Evolutionary conservation across 2,329 filamentous ascomycete genomes (phyloP), one percentile per base, ranked within the genome.

Genomic region (Aspergillus vadensis): DNA sequence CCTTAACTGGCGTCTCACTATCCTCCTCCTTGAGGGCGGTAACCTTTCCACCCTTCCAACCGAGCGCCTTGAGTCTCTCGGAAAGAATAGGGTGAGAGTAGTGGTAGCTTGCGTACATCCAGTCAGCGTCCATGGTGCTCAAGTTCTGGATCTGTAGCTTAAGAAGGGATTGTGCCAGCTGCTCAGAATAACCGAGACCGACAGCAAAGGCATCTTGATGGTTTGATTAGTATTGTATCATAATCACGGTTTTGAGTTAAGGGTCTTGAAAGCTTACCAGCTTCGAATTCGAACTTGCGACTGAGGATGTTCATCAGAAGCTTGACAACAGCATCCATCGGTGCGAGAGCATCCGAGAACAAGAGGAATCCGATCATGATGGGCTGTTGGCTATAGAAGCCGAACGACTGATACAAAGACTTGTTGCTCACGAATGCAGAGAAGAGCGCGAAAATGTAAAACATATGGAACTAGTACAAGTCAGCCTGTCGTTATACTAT

Each of bases 71-170:
- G 70, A 99, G 83, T 71, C 95, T 88, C 84, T 99, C 96, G 1
- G 93, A 91, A 67, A 99, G 82, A 67, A 98, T 97, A 1, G 95
- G 95, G 79, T 99, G 95, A 23, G 94, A 97, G 84, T 96, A 97
- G 81, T 99, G 93, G 83, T 98, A 99, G 79, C 90, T 96, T 57
- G 95, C 95, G 78, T 96, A 99, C 85, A 97, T 88, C 90, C 91
- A 96, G 79, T 99, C 96, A 27, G 95, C 95, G 71, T 99, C 95
- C 94, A 99, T 98, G 63, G 91, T 96, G 79, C 92, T 96, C 68
- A 99, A 84, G 75, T 99, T 99, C 82, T 98, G 93, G 72, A 97
- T 92, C 80, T 99, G 96, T 55, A 99, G 90, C 82, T 97, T 97
- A 80, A 99, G 92, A 65, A 99, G 86, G 21, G 92, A 95, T 64